phyloP scores from a whole-genome alignment of 176 grass and related monocot genomes.

The Guadua angustifolia region DNA sequence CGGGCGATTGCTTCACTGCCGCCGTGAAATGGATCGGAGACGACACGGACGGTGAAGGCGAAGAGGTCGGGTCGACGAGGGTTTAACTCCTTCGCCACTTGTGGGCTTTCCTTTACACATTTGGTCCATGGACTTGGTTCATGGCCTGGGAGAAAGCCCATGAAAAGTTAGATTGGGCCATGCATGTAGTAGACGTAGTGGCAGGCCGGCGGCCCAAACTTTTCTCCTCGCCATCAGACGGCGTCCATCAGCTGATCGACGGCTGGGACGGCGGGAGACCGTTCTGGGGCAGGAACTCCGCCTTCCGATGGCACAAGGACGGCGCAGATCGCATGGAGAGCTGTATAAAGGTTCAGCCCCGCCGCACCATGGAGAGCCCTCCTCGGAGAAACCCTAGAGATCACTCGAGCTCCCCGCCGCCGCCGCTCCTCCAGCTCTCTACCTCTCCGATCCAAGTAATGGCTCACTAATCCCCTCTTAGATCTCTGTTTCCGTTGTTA shows the following conservation, averaged over 20 bases:
- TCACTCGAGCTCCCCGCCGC: conserved; percentile 26
- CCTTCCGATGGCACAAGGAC: conserved; percentile 17
- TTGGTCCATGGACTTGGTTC: neutral
- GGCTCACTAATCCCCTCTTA: neutral
- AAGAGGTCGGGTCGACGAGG: neutral
- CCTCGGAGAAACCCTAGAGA: conserved; percentile 39
- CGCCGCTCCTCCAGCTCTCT: conserved; percentile 16
- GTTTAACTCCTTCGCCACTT: neutral
- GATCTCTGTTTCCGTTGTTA: neutral
- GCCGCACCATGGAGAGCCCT: neutral
- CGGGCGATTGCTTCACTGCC: neutral
- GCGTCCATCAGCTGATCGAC: conserved; percentile 28
- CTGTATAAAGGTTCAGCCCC: conserved; percentile 4
- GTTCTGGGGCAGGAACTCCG: neutral
- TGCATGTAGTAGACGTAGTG: neutral
- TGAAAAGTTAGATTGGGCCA: neutral
- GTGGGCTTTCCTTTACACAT: neutral
- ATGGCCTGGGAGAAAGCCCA: neutral
- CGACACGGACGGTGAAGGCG: neutral
- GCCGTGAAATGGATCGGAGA: neutral
- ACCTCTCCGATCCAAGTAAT: conserved; percentile 47
- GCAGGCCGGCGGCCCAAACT: neutral
- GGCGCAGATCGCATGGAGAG: conserved; percentile 10
- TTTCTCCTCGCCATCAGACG: neutral
- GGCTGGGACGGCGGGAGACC: neutral